Conservation (phyloP, 2,329 filamentous ascomycete genomes). For the Colletotrichum somersetense region DNA sequence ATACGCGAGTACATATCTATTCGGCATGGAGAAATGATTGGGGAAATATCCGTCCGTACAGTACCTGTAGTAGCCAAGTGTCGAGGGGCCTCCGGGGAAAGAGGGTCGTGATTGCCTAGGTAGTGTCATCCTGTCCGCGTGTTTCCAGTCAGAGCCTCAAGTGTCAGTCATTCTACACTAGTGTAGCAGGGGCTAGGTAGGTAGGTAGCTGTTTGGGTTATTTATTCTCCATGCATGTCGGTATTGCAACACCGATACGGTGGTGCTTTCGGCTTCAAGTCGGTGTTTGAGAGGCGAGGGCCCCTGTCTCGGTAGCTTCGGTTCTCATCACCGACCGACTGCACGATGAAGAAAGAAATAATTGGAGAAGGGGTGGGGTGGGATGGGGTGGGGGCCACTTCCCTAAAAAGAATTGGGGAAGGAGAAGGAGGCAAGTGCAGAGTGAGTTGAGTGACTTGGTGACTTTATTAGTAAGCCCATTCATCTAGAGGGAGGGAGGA, state of each 20-base stretch:
- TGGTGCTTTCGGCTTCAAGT: conserved; percentile 5
- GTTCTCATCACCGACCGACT: conserved; percentile 12
- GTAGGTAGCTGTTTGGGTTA: neutral
- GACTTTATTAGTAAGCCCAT: no score
- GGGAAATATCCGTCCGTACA: conserved; percentile 10
- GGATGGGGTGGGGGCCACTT: neutral
- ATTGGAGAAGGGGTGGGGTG: neutral
- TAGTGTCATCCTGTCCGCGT: conserved; percentile 37
- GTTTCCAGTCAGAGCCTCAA: conserved; percentile 39
- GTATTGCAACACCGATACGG: conserved; percentile 1
- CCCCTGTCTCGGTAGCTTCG: conserved; percentile 35
- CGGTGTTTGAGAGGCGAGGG: conserved; percentile 9
- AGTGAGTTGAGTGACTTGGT: no score
- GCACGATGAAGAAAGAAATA: conserved; percentile 7
- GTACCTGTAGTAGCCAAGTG: conserved; percentile 1
- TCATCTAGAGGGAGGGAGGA: no score
- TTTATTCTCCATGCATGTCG: conserved; percentile 14
- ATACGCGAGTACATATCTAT: neutral
- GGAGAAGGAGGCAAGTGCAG: no score
- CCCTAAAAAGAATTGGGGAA: conserved; percentile 14
- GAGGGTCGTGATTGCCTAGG: neutral
- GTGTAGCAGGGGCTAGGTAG: conserved; percentile 2
- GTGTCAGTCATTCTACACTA: conserved; percentile 12
- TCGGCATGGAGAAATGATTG: conserved; percentile 36
- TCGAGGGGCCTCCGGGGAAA: conserved; percentile 25